phyloP scores from a whole-genome alignment of 2,329 filamentous ascomycete genomes.

The Orbilia oligospora region DNA sequence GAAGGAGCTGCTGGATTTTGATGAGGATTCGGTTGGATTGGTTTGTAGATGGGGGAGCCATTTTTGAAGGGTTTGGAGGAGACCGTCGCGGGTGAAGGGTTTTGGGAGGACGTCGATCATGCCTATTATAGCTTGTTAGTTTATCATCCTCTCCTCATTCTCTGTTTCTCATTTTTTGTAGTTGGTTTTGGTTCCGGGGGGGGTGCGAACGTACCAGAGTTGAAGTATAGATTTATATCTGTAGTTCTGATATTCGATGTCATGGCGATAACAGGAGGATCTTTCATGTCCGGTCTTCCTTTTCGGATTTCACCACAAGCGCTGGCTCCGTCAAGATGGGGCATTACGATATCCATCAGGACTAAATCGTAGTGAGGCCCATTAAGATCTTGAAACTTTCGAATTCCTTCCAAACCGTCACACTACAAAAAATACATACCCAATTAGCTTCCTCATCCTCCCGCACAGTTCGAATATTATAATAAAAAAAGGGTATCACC shows the following conservation, averaged over 20 bases:
- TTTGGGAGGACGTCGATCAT: slow-evolving; percentile 99
- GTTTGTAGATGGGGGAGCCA: slow-evolving; percentile 74
- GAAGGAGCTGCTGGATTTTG: background rate
- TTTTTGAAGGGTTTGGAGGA: slow-evolving; percentile 87
- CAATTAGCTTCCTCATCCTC: background rate
- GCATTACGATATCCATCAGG: slow-evolving; percentile 98
- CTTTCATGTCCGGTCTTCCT: slow-evolving; percentile 63
- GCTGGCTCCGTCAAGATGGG: slow-evolving; percentile 92
- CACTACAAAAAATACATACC: slow-evolving; percentile 70
- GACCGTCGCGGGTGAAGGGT: slow-evolving; percentile 91
- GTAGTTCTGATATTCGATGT: slow-evolving; percentile 97
- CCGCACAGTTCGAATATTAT: too few species aligned
- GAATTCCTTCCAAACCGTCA: slow-evolving; percentile 91
- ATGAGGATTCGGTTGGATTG: slow-evolving; percentile 77
- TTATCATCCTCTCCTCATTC: too few species aligned
- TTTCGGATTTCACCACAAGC: slow-evolving; percentile 91
- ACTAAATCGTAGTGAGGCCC: slow-evolving; percentile 76
- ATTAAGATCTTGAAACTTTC: slow-evolving; percentile 74
- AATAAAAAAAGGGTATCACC: too few species aligned
- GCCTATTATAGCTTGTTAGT: slow-evolving; percentile 70
- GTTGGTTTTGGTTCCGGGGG: background rate
- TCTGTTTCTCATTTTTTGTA: too few species aligned
- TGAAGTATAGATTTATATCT: slow-evolving; percentile 97
- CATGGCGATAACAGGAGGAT: slow-evolving; percentile 95
- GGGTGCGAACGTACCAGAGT: slow-evolving; percentile 80